A percentile compares a stretch with the other conserved stretches of the same genome.
Evolutionary conservation across 305 asterid genomes (phyloP).

Genomic region (Nicotiana rustica): DNA sequence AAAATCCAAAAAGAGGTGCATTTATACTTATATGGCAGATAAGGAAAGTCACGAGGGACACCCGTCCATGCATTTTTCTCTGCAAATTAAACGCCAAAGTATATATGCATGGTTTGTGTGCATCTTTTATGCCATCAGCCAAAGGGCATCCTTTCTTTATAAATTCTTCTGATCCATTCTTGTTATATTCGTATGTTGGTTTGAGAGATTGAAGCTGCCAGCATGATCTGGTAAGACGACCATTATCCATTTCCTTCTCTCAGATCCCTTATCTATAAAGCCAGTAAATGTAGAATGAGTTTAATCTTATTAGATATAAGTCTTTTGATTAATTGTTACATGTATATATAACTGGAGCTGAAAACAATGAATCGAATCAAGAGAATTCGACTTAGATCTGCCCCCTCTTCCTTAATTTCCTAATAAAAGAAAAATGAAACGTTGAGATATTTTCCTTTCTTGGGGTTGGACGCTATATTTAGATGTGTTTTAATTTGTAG

Average conservation of each 20-base stretch:
- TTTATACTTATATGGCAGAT: background rate
- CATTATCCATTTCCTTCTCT: conserved; percentile 18
- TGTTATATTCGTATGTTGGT: conserved; percentile 35
- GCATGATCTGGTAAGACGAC: conserved; percentile 48
- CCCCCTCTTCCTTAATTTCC: too few species aligned
- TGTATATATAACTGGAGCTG: too few species aligned
- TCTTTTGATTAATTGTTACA: too few species aligned
- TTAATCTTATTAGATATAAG: too few species aligned
- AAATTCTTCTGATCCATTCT: background rate
- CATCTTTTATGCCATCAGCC: too few species aligned
- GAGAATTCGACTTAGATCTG: too few species aligned
- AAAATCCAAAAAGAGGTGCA: background rate
- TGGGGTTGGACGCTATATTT: background rate
- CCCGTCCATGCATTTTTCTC: background rate
- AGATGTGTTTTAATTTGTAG: too few species aligned
- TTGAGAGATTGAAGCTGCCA: conserved; percentile 54
- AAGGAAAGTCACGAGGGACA: background rate
- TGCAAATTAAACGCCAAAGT: background rate
- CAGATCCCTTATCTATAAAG: background rate
- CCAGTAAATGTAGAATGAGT: too few species aligned
- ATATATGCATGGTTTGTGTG: conserved; percentile 5
- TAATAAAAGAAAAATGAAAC: too few species aligned
- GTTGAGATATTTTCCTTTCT: too few species aligned
- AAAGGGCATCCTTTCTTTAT: too few species aligned
- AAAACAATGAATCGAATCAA: too few species aligned